Base-by-base conservation (phyloP, 225 moss, liverwort and hornwort genomes). In the Bryum argenteum region DNA sequence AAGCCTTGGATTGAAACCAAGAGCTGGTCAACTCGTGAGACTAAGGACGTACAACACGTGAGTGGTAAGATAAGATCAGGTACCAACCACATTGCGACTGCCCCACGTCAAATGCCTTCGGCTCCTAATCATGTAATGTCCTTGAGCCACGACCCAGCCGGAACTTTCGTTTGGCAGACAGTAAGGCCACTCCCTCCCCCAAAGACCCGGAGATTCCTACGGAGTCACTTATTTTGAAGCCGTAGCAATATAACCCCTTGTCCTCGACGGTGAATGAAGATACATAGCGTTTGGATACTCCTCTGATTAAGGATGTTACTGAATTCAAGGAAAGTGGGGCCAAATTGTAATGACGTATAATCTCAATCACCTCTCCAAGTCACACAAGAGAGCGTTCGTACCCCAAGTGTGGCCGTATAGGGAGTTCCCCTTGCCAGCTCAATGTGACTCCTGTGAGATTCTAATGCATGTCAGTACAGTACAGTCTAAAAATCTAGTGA, bases 151-250 rank as follows among this genome's bases (percentile, higher is more conserved):
- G 82, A 78, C 66, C 69, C 37, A 57, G 65, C 58, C 65, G 48
- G 71, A 82, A 71, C 57, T 75, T 74, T 80, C 77, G 54, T 63
- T 48, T 68, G 56, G 58, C 53, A 63, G 60, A 80, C 84, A 75
- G 68, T 69, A 64, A 71, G 71, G 80, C 37, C 74, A 61, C 68
- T 74, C 63, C 74, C 75, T 68, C 33, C 63, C 80, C 83, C 69
- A 54, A 76, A 81, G 78, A 81, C 77, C 77, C 84, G 84, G 80
- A 84, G 84, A 84, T 81, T 84, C 80, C 80, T 63, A 78, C 84
- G 74, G 79, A 72, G 41, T 63, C 79, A 79, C 79, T 79, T 65
- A 79, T 83, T 72, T 75, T 59, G 64, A 33, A 58, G 76, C 79
- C 83, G 79, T 83, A 76, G 68, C 28, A 47, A 47, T 47, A 78